These are phyloP conservation scores for Leccinum longicurvipes DNA, from an alignment of 768 basidiomycete genomes.

Conservation along the genomic window DNA sequence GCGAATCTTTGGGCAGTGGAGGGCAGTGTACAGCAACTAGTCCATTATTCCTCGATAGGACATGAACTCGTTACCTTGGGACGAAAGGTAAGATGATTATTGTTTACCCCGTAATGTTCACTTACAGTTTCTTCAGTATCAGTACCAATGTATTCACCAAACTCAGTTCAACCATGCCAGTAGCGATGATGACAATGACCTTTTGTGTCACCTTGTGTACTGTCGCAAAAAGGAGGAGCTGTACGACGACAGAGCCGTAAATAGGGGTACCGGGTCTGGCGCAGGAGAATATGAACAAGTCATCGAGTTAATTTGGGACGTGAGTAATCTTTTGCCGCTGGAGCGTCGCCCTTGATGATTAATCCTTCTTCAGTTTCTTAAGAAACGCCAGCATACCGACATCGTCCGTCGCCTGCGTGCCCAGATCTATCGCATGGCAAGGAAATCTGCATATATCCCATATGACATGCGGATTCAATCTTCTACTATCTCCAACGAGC, in stretches of 20 bases:
- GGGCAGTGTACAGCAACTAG: slow-evolving; percentile 17
- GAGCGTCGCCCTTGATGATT: not conserved
- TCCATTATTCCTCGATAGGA: slow-evolving; percentile 13
- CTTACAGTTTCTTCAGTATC: not conserved
- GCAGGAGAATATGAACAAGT: slow-evolving; percentile 14
- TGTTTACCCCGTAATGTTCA: not conserved
- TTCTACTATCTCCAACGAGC: not conserved
- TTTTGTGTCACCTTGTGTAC: slow-evolving; percentile 19
- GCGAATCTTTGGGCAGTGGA: slow-evolving; percentile 12
- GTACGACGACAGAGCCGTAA: slow-evolving; percentile 1
- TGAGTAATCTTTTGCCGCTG: slow-evolving; percentile 1
- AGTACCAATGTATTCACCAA: slow-evolving; percentile 17
- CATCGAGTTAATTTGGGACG: slow-evolving; percentile 25
- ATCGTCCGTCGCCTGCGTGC: slow-evolving; percentile 15
- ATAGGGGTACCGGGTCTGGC: not conserved
- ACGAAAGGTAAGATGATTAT: slow-evolving; percentile 3
- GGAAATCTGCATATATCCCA: slow-evolving; percentile 27
- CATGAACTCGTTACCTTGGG: slow-evolving; percentile 8
- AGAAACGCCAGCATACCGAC: not conserved
- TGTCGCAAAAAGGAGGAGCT: slow-evolving; percentile 16
- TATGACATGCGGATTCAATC: slow-evolving; percentile 8
- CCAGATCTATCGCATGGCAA: slow-evolving; percentile 26
- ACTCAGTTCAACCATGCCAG: not conserved
- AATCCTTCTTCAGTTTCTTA: slow-evolving; percentile 12
- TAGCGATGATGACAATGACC: slow-evolving; percentile 13